A percentile compares a stretch with the other conserved stretches of the same genome.
Evolutionary conservation across 805 yeast genomes (phyloP).

Genomic region (Suhomyces sp.): DNA sequence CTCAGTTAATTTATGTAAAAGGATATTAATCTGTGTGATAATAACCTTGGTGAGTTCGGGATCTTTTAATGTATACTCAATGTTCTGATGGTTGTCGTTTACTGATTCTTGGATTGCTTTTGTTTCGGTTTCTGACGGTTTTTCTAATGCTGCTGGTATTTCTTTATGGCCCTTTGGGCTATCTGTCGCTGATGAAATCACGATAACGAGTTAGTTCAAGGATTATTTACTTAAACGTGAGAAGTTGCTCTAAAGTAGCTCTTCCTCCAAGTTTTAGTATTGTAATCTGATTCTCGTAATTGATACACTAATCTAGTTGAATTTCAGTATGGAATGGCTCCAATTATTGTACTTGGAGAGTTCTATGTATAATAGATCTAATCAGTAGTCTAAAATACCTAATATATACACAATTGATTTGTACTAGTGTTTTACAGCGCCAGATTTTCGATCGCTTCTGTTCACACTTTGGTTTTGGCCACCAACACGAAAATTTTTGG

Average conservation of each 20-base stretch:
- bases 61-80: conserved; percentile 9
- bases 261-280: neutral
- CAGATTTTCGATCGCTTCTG: neutral
- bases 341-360: neutral
- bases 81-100: neutral
- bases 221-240: neutral
- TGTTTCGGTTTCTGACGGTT: conserved; percentile 3
- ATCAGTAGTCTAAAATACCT: conserved; percentile 35
- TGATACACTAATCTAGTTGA: neutral
- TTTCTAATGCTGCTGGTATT: conserved; percentile 10
- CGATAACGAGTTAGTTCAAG: conserved; percentile 16
- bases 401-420: neutral
- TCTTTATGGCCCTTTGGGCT: conserved; percentile 40
- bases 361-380: conserved; percentile 27
- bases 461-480: conserved; percentile 7
- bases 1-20: conserved; percentile 43
- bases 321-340: neutral
- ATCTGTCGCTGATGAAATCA: conserved; percentile 29
- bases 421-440: neutral
- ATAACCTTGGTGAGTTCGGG: conserved; percentile 38
- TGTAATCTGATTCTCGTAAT: neutral
- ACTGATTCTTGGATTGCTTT: conserved; percentile 5
- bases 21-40: conserved; percentile 52
- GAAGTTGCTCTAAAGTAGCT: neutral
- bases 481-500: conserved; percentile 10